Percentiles rank a stretch among this genome's conserved stretches.
Evolutionary conservation across 768 basidiomycete genomes (phyloP).

Genomic region (Mrakia gelida): DNA sequence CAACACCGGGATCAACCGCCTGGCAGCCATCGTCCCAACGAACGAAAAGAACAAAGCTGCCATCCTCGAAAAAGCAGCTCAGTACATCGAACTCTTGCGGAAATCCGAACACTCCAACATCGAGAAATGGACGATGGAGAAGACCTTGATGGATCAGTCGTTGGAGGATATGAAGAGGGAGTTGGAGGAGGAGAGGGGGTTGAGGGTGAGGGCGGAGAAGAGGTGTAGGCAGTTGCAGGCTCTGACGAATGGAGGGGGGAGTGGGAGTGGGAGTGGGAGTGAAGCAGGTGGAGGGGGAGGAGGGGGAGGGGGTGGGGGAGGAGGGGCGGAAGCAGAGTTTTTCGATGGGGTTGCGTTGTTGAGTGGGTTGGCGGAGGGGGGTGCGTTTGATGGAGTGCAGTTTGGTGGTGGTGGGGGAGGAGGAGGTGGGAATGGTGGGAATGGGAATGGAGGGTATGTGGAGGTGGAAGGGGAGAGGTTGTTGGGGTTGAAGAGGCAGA

Average conservation of each 20-base stretch:
- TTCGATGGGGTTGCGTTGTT: no score
- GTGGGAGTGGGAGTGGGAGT: not conserved
- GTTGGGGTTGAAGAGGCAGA: not conserved
- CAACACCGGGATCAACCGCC: slow-evolving; percentile 91
- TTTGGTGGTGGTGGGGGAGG: no score
- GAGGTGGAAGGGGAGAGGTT: not conserved
- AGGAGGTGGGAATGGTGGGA: no score
- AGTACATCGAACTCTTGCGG: slow-evolving; percentile 86
- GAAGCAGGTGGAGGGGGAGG: no score
- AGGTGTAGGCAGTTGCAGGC: not conserved
- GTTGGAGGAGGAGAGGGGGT: slow-evolving; percentile 26
- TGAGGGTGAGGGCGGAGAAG: slow-evolving; percentile 11
- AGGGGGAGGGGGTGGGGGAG: no score
- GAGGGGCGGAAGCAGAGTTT: no score
- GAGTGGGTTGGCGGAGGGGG: no score
- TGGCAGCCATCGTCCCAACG: slow-evolving; percentile 52
- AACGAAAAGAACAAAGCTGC: slow-evolving; percentile 60
- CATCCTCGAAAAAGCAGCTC: slow-evolving; percentile 78
- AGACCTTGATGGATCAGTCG: slow-evolving; percentile 80
- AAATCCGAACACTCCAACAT: slow-evolving; percentile 86
- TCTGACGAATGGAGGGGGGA: not conserved
- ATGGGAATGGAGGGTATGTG: no score
- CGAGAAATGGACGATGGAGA: slow-evolving; percentile 90
- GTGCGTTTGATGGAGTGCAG: no score
- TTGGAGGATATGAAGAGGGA: slow-evolving; percentile 36